Evolutionary conservation across 345 rosid species (phyloP), one percentile per base, ranked within the genome.

Genomic region (Moricandia arvensis): DNA sequence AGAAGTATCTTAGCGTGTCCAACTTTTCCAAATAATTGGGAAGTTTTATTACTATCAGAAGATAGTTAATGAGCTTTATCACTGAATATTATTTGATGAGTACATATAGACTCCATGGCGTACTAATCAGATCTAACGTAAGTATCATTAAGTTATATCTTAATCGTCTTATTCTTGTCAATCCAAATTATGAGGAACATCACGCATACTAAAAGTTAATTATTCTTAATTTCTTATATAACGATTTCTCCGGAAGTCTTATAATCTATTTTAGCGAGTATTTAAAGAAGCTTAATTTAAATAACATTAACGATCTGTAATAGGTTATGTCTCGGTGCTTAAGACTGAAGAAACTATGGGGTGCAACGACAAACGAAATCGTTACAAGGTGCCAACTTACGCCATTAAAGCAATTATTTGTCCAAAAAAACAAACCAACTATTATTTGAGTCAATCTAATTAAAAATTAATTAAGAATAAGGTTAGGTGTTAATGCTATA

Each of bases 241-340:
- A 17, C 21, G 5, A 49, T 62, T 62, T 62, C 11, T 49, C 49
- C 8, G 4, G 5, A 13, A 4, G 45, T 41, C 24, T 66, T 33
- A 33, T 7, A 17, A 6, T 18, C 38, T 2, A n/a, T 7, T 53
- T 21, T 41, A 65, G 64, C 15, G 6, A 65, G 12, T 65, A 11
- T 65, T 27, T 16, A 47, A 75, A 26, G 61, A 27, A 10, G 33
- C 43, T 35, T 4, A 2, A 33, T 33, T 33, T 15, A 2, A 69
- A 63, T 69, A 69, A 63, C 8, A 63, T 54, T 54, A 76, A 63
- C 37, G 18, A 37, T 76, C 80, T 75, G 71, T 76, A 69, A 70
- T 21, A 41, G 69, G 58, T 37, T 69, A 61, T 69, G 69, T 69
- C 63, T 75, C 74, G 6, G 17, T 0, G 11, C 61, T 33, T 61